Evolutionary conservation across 148 eudicot genomes (phyloP).

Genomic region (Hydrangea macrophylla): DNA sequence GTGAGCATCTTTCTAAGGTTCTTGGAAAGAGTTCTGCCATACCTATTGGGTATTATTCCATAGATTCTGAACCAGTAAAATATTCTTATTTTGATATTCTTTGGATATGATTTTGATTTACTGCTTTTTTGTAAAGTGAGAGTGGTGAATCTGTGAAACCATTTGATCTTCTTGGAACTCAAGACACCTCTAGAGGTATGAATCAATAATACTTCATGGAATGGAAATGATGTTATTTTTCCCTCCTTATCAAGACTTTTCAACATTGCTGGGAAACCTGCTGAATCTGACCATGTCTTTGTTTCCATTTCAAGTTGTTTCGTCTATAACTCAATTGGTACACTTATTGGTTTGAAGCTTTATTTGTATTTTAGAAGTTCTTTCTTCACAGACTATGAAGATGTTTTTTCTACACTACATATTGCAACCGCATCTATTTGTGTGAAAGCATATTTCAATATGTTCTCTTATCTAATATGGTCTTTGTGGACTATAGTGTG

Average conservation of each 20-base stretch:
- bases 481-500: not conserved
- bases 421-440: not conserved
- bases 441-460: not conserved
- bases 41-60: constrained; percentile 41
- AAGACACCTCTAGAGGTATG: constrained; percentile 60
- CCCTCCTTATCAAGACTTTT: not conserved
- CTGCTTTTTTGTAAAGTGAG: constrained; percentile 42
- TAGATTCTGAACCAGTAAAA: not conserved
- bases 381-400: constrained; percentile 4
- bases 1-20: constrained; percentile 88
- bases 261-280: too few relatives aligned
- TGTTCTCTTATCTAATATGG: not conserved
- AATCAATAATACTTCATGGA: not conserved
- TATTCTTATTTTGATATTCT: not conserved
- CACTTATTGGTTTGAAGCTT: not conserved
- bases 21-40: constrained; percentile 58
- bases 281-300: too few relatives aligned
- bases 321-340: not conserved
- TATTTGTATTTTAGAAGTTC: not conserved
- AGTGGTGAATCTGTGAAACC: constrained; percentile 62
- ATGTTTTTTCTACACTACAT: not conserved
- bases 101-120: constrained; percentile 9
- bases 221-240: not conserved
- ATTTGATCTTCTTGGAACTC: constrained; percentile 75
- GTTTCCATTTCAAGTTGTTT: not conserved